Conservation (phyloP, 1,284 basidiomycete species). For the Ustilago bromivora region DNA sequence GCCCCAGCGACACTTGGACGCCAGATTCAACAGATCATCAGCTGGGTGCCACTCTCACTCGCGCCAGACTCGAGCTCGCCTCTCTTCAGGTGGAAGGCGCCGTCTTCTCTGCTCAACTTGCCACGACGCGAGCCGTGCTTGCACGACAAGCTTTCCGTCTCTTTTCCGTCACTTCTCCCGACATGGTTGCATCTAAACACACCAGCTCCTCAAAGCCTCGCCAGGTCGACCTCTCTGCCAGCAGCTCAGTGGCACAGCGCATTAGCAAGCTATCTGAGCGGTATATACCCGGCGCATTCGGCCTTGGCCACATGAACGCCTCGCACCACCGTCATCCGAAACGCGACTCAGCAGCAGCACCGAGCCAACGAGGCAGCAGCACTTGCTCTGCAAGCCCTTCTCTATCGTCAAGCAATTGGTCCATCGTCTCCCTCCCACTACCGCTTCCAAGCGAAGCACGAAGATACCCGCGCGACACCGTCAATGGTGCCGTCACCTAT, state of each 20-base stretch:
- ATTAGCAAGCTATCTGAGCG: constrained; percentile 47
- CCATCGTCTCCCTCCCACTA: constrained; percentile 45
- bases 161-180: constrained; percentile 37
- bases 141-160: constrained; percentile 48
- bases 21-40: constrained; percentile 18
- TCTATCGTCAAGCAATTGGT: constrained; percentile 40
- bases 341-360: constrained; percentile 1
- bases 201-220: constrained; percentile 1
- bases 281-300: constrained; percentile 56
- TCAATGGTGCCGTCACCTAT: constrained; percentile 57
- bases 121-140: constrained; percentile 28
- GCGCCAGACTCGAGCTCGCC: constrained; percentile 19
- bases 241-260: constrained; percentile 37
- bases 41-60: constrained; percentile 33
- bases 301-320: constrained; percentile 15
- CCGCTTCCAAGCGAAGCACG: constrained; percentile 53
- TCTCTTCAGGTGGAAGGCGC: constrained; percentile 27
- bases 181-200: neutral
- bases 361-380: neutral
- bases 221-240: constrained; percentile 32
- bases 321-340: neutral
- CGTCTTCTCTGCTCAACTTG: constrained; percentile 22
- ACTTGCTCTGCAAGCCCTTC: neutral
- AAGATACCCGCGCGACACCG: constrained; percentile 46
- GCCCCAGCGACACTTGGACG: neutral